These are phyloP conservation scores for Ramaria sp. DNA, from an alignment of 768 basidiomycete genomes.

Conservation along the genomic window DNA sequence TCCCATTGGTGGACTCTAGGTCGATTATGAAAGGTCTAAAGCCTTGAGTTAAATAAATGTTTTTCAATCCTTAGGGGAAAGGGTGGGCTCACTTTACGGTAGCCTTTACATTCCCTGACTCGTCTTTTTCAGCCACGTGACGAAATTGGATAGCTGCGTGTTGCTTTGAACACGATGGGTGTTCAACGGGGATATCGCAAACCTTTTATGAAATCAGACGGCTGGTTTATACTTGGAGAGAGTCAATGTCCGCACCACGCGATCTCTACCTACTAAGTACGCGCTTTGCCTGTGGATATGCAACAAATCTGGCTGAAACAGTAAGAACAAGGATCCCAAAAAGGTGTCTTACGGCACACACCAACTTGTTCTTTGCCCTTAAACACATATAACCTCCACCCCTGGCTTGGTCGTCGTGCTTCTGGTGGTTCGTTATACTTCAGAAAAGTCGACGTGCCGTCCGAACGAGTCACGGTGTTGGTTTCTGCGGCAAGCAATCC, in stretches of 20 bases:
- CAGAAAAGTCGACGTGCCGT: slow-evolving; percentile 73
- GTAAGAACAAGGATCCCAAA: neutral
- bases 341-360: slow-evolving; percentile 28
- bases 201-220: slow-evolving; percentile 19
- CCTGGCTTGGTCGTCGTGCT: slow-evolving; percentile 79
- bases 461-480: slow-evolving; percentile 69
- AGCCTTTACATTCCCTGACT: slow-evolving; percentile 71
- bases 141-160: slow-evolving; percentile 97
- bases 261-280: slow-evolving; percentile 88
- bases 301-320: slow-evolving; percentile 51
- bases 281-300: slow-evolving; percentile 92
- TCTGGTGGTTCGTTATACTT: slow-evolving; percentile 99
- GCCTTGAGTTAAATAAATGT: neutral
- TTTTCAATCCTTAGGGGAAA: slow-evolving; percentile 2
- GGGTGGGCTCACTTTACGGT: slow-evolving; percentile 60
- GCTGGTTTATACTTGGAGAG: neutral
- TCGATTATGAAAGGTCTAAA: slow-evolving; percentile 92
- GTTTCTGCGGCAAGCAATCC: slow-evolving; percentile 94
- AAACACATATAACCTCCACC: slow-evolving; percentile 97
- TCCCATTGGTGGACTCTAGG: slow-evolving; percentile 96
- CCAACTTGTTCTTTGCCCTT: slow-evolving; percentile 90
- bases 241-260: slow-evolving; percentile 56
- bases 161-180: slow-evolving; percentile 97
- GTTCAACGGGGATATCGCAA: slow-evolving; percentile 70
- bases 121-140: slow-evolving; percentile 76